These are phyloP conservation scores for Ganoderma multipileum DNA, from an alignment of 1,284 basidiomycete species.

Conservation along the genomic window DNA sequence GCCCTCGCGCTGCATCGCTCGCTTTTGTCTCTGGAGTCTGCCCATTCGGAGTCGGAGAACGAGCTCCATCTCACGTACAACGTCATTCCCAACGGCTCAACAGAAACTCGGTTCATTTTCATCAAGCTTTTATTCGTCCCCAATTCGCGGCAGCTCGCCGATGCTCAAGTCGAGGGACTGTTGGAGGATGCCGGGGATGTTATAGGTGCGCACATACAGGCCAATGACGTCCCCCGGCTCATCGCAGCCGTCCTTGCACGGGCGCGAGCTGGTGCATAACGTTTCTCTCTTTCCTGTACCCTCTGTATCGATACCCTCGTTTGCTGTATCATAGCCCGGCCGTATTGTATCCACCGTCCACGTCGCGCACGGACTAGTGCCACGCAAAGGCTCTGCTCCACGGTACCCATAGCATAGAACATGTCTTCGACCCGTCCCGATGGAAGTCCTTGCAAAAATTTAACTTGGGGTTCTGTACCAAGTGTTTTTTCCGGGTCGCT, in stretches of 20 bases:
- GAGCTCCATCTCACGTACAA: constrained; percentile 76
- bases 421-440: too few species aligned
- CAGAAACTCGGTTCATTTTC: constrained; percentile 43
- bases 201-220: constrained; percentile 65
- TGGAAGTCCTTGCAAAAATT: too few species aligned
- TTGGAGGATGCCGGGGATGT: constrained; percentile 65
- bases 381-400: too few species aligned
- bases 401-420: too few species aligned
- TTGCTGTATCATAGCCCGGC: constrained; percentile 1
- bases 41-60: constrained; percentile 70
- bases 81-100: constrained; percentile 40
- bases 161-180: constrained; percentile 60
- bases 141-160: constrained; percentile 66
- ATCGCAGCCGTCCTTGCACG: constrained; percentile 68
- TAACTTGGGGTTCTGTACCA: too few species aligned
- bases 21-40: constrained; percentile 65
- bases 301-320: constrained; percentile 11
- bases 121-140: constrained; percentile 72
- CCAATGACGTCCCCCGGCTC: constrained; percentile 76
- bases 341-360: too few species aligned
- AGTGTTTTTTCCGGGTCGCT: too few species aligned
- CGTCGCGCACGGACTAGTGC: too few species aligned
- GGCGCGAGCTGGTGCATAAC: constrained; percentile 39
- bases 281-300: background rate
- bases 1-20: constrained; percentile 69